Base-by-base conservation (phyloP, 176 grass and related monocot species). In the Aegilops speltoides region DNA sequence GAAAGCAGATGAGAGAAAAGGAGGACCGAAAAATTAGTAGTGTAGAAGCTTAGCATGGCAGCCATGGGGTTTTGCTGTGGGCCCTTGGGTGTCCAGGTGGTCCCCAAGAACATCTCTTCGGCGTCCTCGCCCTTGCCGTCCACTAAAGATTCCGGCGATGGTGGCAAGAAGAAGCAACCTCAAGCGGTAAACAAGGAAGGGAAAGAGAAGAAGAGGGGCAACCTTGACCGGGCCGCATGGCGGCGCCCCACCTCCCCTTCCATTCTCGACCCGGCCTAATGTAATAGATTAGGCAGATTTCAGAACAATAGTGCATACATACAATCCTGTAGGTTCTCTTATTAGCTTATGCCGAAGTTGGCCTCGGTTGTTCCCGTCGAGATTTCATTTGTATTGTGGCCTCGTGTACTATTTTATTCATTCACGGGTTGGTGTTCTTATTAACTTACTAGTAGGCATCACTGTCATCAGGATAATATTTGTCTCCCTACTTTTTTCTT, bases 41-140 rank as follows among this genome's bases (percentile, higher is more conserved):
- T 15, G 25, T 29, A 1, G 14, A 31, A 52, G 13, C 73, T 43
- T 34, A 43, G 41, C 41, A 43, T 1, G 41, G 3, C 52, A 33
- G 31, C 16, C 23, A 85, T 89, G 82, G 60, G 82, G 7, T 80
- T 76, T 3, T 89, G 68, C 4, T 89, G 78, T 63, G 57, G 85
- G 20, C 50, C 83, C 14, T 90, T 72, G 2, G 63, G 71, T 9
- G 29, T 73, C 63, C 76, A 86, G 70, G 83, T 89, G 61, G 56
- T 86, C 63, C 88, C 88, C 20, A 86, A 82, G 83, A 86, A 71
- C 32, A 2, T 3, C 31, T 68, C 66, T 3, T 43, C 3, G 41
- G 68, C 75, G 0, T 15, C 69, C 0, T 67, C 46, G 4, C 45
- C 43, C 28, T 34, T 14, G 40, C 9, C 46, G 2, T 62, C 50